A percentile compares a stretch with the other conserved stretches of the same genome.
phyloP scores from a whole-genome alignment of 352 stramenopile genomes.

The Globisporangium nunn region DNA sequence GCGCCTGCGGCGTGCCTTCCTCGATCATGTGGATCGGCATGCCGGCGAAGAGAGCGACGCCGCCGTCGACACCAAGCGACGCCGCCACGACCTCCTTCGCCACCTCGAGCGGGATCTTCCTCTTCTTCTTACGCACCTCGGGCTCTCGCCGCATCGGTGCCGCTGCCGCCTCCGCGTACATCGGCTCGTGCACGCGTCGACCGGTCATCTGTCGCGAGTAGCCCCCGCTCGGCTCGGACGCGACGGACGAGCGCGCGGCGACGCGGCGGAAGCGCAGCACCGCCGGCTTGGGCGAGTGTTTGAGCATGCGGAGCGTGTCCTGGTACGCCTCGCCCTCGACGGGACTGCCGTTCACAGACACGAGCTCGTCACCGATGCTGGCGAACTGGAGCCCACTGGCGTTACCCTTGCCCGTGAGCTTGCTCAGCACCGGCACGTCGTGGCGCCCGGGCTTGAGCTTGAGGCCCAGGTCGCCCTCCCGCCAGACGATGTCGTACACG shows the following conservation, averaged over 20 bases:
- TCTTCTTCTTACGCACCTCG: constrained; percentile 62
- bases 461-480: constrained; percentile 75
- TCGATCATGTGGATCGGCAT: constrained; percentile 67
- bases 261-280: constrained; percentile 75
- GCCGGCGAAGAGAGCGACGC: constrained; percentile 54
- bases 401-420: constrained; percentile 77
- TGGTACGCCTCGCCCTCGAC: constrained; percentile 81
- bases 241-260: constrained; percentile 54
- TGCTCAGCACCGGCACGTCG: constrained; percentile 76
- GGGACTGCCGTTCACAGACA: constrained; percentile 76
- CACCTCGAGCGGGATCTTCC: constrained; percentile 75
- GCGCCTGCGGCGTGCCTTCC: constrained; percentile 70
- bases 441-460: constrained; percentile 78
- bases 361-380: constrained; percentile 72
- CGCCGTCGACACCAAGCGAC: constrained; percentile 62
- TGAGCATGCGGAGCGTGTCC: constrained; percentile 80
- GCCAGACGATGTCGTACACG: constrained; percentile 86
- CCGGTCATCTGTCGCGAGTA: constrained; percentile 32
- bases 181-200: constrained; percentile 41
- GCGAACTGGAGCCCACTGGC: constrained; percentile 79
- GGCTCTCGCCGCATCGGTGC: constrained; percentile 7
- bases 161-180: constrained; percentile 10
- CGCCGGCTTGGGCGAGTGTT: constrained; percentile 79
- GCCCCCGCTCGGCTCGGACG: constrained; percentile 32
- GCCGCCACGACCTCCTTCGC: constrained; percentile 73